These are phyloP conservation scores for Apiotrichum siamense DNA, from an alignment of 1,284 basidiomycete genomes.

Conservation along the genomic window DNA sequence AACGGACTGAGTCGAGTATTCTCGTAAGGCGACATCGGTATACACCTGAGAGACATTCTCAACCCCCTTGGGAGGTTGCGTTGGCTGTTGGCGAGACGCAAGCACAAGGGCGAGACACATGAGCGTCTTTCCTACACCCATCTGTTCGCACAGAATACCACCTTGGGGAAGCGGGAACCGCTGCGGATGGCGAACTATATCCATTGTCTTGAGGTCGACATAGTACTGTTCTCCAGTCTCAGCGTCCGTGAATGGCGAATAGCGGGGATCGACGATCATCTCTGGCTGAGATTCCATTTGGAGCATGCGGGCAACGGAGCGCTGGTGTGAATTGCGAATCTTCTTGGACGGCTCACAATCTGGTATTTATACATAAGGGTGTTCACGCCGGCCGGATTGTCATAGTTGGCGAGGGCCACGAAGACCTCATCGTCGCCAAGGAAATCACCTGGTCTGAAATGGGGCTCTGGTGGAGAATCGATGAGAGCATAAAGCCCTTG, in stretches of 20 bases:
- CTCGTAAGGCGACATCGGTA: constrained; percentile 24
- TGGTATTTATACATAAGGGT: constrained; percentile 38
- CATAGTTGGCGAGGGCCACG: constrained; percentile 16
- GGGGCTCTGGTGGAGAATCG: constrained; percentile 25
- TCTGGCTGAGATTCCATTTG: constrained; percentile 38
- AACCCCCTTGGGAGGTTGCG: constrained; percentile 15
- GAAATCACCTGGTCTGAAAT: constrained; percentile 9
- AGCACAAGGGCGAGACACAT: constrained; percentile 46
- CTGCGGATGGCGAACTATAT: constrained; percentile 28
- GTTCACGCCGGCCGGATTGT: constrained; percentile 28
- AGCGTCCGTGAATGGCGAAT: constrained; percentile 25
- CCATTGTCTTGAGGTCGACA: constrained; percentile 30
- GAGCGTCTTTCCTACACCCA: constrained; percentile 49
- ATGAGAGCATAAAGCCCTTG: constrained; percentile 29
- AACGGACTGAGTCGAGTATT: constrained; percentile 29
- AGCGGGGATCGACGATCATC: constrained; percentile 29
- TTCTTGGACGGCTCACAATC: constrained; percentile 22
- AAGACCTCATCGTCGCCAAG: constrained; percentile 25
- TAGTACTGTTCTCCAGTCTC: constrained; percentile 22
- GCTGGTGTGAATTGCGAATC: constrained; percentile 18
- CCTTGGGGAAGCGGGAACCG: constrained; percentile 37
- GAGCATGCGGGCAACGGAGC: constrained; percentile 33
- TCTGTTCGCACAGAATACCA: constrained; percentile 48
- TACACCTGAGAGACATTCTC: constrained; percentile 27
- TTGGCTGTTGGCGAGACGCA: constrained; percentile 35